Percentiles rank a stretch among this genome's conserved stretches.
Evolutionary conservation across 305 asterid genomes (phyloP).

Genomic region (Fraxinus nigra): DNA sequence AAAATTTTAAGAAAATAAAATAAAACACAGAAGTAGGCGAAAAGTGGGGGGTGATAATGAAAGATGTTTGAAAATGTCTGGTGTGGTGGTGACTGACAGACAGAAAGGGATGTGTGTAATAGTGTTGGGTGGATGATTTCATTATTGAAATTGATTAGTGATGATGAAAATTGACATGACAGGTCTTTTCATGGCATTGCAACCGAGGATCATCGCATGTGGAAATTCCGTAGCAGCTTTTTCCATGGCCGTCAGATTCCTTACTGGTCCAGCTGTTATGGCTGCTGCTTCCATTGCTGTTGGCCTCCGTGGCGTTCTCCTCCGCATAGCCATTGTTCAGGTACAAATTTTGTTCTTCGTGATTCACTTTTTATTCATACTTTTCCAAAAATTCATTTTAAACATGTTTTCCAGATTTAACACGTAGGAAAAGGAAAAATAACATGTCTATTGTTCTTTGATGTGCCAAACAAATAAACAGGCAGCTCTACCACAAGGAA

Average conservation of each 20-base stretch:
- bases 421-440: no score
- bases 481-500: slow-evolving; percentile 72
- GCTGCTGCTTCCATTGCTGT: slow-evolving; percentile 75
- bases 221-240: slow-evolving; percentile 65
- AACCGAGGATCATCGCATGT: slow-evolving; percentile 74
- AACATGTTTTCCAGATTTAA: neutral
- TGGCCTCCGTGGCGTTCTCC: slow-evolving; percentile 67
- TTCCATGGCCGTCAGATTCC: slow-evolving; percentile 76
- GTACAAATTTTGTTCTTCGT: slow-evolving; percentile 18
- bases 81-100: slow-evolving; percentile 5
- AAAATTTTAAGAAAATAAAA: neutral
- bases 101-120: neutral
- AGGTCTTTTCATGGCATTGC: slow-evolving; percentile 78
- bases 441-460: neutral
- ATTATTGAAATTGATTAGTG: neutral
- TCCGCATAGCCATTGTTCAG: slow-evolving; percentile 72
- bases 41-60: slow-evolving; percentile 8
- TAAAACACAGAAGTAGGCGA: neutral
- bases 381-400: neutral
- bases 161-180: slow-evolving; percentile 1
- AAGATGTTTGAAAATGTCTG: slow-evolving; percentile 7
- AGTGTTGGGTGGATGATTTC: neutral
- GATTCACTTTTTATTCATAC: neutral
- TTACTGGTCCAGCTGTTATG: slow-evolving; percentile 80
- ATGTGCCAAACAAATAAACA: slow-evolving; percentile 25